Percentiles rank a stretch among this genome's conserved stretches.
Evolutionary conservation across 2,329 filamentous ascomycete genomes (phyloP).

Genomic region (Fusarium sororula): DNA sequence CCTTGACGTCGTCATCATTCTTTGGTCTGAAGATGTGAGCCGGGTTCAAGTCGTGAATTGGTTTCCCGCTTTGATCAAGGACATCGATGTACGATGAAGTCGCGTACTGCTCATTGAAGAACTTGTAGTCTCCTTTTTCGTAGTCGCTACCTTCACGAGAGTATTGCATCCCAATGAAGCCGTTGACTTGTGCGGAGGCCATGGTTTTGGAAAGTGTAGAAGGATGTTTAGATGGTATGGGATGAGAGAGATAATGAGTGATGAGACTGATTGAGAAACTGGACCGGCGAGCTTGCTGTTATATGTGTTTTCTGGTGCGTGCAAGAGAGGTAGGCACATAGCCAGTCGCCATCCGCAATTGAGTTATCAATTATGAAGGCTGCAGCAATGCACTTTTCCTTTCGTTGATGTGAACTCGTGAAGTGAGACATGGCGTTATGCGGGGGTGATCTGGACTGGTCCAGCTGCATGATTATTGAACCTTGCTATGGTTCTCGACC

Average conservation of each 20-base stretch:
- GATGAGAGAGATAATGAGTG: neutral
- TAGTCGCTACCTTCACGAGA: neutral
- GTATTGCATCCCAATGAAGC: neutral
- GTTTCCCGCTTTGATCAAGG: neutral
- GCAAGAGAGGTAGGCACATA: fast-evolving
- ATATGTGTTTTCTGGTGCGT: neutral
- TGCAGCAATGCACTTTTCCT: neutral
- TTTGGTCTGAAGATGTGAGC: neutral
- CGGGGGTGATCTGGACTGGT: neutral
- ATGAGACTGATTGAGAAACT: neutral
- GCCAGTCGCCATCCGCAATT: neutral
- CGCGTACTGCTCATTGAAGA: neutral
- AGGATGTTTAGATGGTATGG: neutral
- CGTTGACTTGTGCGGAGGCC: neutral
- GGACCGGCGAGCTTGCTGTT: neutral
- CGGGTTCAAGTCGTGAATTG: neutral
- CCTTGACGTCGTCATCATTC: neutral
- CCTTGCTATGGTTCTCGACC: neutral
- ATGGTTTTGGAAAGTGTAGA: neutral
- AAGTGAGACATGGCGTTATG: neutral
- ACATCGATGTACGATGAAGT: neutral
- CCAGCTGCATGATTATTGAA: neutral
- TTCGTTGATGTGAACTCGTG: neutral
- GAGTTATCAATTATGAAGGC: neutral
- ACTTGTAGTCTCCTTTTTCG: neutral